Conservation (phyloP, 129 eudicot species). For the Flaveria bidentis region DNA sequence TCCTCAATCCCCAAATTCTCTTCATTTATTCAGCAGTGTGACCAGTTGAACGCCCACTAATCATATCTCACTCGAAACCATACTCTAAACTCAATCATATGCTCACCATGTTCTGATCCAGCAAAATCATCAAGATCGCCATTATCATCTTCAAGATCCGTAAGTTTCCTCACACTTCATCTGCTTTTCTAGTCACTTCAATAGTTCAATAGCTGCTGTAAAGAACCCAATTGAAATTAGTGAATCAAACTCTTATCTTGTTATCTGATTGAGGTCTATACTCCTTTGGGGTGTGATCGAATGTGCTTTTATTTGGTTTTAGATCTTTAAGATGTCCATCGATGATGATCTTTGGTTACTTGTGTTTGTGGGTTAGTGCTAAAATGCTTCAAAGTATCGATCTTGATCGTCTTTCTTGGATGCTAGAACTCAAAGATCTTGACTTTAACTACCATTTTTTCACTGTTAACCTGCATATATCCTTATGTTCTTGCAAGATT, state of each 20-base stretch:
- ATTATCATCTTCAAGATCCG: constrained; percentile 33
- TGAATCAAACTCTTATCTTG: too few relatives aligned
- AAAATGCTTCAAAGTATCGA: neutral
- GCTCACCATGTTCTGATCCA: constrained; percentile 22
- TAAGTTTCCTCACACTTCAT: constrained; percentile 30
- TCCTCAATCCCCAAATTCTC: constrained; percentile 22
- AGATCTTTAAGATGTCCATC: constrained; percentile 12
- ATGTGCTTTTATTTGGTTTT: neutral
- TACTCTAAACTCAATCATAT: neutral
- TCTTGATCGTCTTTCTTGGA: neutral
- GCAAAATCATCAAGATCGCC: constrained; percentile 24
- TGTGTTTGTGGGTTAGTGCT: neutral
- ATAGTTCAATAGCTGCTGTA: too few relatives aligned
- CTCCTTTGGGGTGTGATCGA: too few relatives aligned
- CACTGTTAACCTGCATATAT: neutral
- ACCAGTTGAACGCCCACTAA: neutral
- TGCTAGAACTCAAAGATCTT: neutral
- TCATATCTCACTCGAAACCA: constrained; percentile 3
- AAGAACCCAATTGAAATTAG: too few relatives aligned
- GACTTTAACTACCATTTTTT: neutral
- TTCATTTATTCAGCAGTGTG: constrained; percentile 13
- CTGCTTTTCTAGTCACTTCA: neutral
- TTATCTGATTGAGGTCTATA: too few relatives aligned
- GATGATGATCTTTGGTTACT: neutral
- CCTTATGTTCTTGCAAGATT: neutral